Conservation (phyloP, 352 stramenopile species). For the Phytophthora pinifolia region DNA sequence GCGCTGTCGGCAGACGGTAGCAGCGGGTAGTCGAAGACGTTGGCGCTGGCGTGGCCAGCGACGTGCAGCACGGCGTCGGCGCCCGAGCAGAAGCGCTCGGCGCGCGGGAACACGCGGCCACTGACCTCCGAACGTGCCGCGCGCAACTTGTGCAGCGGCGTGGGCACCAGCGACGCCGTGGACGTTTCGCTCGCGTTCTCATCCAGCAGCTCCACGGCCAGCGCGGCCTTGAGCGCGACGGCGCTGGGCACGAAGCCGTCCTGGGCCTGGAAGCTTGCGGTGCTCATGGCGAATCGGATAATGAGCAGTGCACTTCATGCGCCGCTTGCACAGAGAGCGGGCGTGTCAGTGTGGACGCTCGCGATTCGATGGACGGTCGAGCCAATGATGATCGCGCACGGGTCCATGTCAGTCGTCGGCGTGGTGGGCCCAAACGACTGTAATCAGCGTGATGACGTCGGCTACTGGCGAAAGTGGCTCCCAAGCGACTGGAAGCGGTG, state of each 20-base stretch:
- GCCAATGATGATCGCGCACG: conserved; percentile 6
- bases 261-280: conserved; percentile 37
- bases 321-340: conserved; percentile 6
- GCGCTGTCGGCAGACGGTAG: conserved; percentile 23
- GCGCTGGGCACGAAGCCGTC: conserved; percentile 19
- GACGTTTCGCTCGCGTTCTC: conserved; percentile 31
- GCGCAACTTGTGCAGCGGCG: conserved; percentile 15
- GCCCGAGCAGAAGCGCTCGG: conserved; percentile 57
- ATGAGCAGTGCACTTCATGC: conserved; percentile 11
- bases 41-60: conserved; percentile 55
- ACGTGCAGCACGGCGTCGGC: conserved; percentile 57
- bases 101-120: conserved; percentile 35
- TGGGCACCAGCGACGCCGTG: conserved; percentile 26
- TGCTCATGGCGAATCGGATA: conserved; percentile 12
- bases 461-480: conserved; percentile 18
- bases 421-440: conserved; percentile 2
- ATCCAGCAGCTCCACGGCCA: conserved; percentile 27
- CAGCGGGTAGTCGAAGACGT: conserved; percentile 67
- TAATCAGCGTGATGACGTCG: conserved; percentile 23
- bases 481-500: conserved; percentile 5
- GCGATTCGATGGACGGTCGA: conserved; percentile 9
- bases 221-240: conserved; percentile 8
- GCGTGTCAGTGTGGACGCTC: conserved; percentile 13
- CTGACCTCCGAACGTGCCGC: conserved; percentile 24
- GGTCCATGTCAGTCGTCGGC: conserved; percentile 4